phyloP scores from a whole-genome alignment of 164 flowering plant species.

The Umbellularia californica region DNA sequence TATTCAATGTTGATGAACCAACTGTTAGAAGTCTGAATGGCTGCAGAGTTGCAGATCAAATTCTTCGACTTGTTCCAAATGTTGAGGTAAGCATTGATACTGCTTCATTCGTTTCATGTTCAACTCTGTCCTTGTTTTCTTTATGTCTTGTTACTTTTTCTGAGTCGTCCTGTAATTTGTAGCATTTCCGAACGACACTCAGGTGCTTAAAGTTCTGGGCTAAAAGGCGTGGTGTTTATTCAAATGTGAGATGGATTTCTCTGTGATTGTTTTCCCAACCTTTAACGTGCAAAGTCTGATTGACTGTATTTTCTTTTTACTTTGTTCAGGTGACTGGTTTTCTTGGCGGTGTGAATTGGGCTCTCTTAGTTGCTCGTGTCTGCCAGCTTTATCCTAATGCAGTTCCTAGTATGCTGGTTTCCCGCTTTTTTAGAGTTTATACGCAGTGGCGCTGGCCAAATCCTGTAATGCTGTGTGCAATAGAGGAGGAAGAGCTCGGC shows the following conservation, averaged over 20 bases:
- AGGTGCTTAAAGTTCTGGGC: conserved; percentile 94
- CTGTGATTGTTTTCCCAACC: neutral
- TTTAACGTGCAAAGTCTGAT: neutral
- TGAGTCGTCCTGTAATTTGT: conserved; percentile 12
- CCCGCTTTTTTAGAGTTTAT: conserved; percentile 88
- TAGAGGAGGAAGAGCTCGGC: conserved; percentile 84
- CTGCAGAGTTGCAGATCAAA: conserved; percentile 50
- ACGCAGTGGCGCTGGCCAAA: conserved; percentile 99
- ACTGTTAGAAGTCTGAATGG: conserved; percentile 49
- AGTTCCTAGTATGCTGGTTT: conserved; percentile 83
- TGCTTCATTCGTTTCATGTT: no score
- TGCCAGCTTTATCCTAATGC: conserved; percentile 99
- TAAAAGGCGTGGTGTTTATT: conserved; percentile 89
- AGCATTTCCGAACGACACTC: conserved; percentile 84
- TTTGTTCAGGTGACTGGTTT: conserved; percentile 80
- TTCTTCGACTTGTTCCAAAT: conserved; percentile 43
- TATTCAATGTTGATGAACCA: conserved; percentile 38
- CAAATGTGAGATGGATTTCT: conserved; percentile 59
- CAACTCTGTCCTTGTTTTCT: neutral
- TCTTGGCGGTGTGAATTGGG: conserved; percentile 99
- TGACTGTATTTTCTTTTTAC: neutral
- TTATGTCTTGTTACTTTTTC: conserved; percentile 39
- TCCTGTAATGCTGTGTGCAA: conserved; percentile 91
- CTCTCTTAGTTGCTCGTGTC: conserved; percentile 85
- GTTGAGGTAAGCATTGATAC: conserved; percentile 22